These are phyloP conservation scores for Nigrospora sphaerica DNA, from an alignment of 2,329 filamentous ascomycete species.

Conservation along the genomic window DNA sequence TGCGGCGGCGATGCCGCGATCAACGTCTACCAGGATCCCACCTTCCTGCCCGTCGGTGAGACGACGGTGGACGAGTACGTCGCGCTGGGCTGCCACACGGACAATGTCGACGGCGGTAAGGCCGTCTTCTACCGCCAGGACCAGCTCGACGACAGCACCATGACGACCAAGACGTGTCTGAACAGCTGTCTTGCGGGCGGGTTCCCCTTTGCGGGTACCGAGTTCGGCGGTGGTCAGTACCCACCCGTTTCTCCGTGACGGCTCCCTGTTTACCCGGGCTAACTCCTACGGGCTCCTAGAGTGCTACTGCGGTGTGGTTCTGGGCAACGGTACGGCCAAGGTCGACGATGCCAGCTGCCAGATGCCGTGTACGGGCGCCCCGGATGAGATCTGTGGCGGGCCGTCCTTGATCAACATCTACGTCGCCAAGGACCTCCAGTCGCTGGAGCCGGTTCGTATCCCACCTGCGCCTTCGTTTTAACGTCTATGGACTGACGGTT, in stretches of 20 bases:
- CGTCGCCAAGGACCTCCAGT: slow-evolving; percentile 40
- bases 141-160: slow-evolving; percentile 21
- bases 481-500: too few species aligned
- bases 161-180: slow-evolving; percentile 37
- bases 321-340: slow-evolving; percentile 37
- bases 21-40: slow-evolving; percentile 41
- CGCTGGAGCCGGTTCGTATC: slow-evolving; percentile 32
- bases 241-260: not conserved
- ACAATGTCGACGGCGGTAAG: slow-evolving; percentile 31
- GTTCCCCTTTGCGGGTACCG: slow-evolving; percentile 40
- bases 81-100: slow-evolving; percentile 55
- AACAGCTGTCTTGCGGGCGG: slow-evolving; percentile 32
- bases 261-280: too few species aligned
- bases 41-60: slow-evolving; percentile 34
- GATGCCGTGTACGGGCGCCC: slow-evolving; percentile 44
- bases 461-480: too few species aligned
- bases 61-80: slow-evolving; percentile 43
- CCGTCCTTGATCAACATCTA: slow-evolving; percentile 34
- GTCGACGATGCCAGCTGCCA: slow-evolving; percentile 34
- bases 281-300: slow-evolving; percentile 18
- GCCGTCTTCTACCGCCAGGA: slow-evolving; percentile 37
- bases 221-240: slow-evolving; percentile 25
- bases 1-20: slow-evolving; percentile 42
- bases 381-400: slow-evolving; percentile 34
- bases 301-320: slow-evolving; percentile 45